Conservation (phyloP, 2,329 filamentous ascomycete species). For the Alternaria metachromatica region DNA sequence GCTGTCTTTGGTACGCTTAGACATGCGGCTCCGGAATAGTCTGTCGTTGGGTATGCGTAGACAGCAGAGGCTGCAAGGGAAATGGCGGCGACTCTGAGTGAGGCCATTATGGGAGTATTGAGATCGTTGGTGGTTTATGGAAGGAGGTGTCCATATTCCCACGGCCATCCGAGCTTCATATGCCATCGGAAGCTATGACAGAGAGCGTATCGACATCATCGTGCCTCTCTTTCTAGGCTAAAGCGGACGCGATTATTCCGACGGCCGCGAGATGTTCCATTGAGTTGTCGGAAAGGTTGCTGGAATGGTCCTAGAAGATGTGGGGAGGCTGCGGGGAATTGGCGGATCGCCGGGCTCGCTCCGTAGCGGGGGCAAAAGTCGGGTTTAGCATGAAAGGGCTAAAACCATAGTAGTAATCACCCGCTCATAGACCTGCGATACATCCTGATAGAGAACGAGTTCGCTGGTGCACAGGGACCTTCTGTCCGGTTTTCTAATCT, state of each 20-base stretch:
- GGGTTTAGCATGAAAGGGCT: not conserved
- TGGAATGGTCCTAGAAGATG: not conserved
- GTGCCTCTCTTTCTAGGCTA: not conserved
- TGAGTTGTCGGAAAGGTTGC: not conserved
- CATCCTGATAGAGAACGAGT: not conserved
- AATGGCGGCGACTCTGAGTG: not conserved
- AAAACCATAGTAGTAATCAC: not conserved
- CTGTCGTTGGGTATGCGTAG: not conserved
- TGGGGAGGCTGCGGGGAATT: conserved; percentile 7
- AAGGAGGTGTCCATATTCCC: not conserved
- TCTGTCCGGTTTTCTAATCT: not conserved
- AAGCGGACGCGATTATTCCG: conserved; percentile 1
- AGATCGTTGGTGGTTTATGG: not conserved
- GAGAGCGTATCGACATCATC: not conserved
- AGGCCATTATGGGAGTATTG: not conserved
- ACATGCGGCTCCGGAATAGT: not conserved
- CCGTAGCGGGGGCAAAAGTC: not conserved
- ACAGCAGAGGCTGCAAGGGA: not conserved
- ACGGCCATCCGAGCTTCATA: not conserved
- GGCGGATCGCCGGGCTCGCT: conserved; percentile 2
- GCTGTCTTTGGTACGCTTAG: conserved; percentile 9
- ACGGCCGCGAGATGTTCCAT: conserved; percentile 7
- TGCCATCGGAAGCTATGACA: not conserved
- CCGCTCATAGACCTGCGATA: not conserved
- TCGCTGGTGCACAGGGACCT: not conserved